Base-by-base conservation (phyloP, 495 filamentous ascomycete genomes). In the Tuber calosporum region DNA sequence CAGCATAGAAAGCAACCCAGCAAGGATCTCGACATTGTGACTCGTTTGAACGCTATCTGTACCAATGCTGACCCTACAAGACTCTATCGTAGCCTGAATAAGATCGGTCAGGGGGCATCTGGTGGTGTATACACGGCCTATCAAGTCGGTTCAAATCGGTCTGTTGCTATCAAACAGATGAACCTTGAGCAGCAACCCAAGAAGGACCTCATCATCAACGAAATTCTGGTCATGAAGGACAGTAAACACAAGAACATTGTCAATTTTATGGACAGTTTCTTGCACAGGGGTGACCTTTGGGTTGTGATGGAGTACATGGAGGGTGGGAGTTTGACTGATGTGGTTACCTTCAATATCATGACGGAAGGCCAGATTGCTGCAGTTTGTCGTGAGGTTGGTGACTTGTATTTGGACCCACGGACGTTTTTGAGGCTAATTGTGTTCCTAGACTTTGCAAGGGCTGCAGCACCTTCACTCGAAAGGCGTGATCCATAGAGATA, bases 271-370 rank as follows among this genome's bases (percentile, higher is more conserved):
- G 95, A 97, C 85, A 97, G 93, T 82, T 98, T 91, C 82, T 85
- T 99, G 34, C 90, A 93, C 48, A 87, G 88, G 5, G 89, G 94
- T 30, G 95, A 99, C 82, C 83, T 99, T 58, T 99, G 95, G 95
- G 95, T 99, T 19, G 93, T 98, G 39, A 99, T 99, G 95, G 95
- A 99, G 82, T 99, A 93, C 78, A 99, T 99, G 95, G 95, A 99
- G 82, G 95, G 95, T 67, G 95, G 95, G 43, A 97, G 93, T 84
- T 84, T 99, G 82, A 99, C 95, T 2, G 95, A 99, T 83, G 95
- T 99, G 38, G 95, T 99, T 48, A 98, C 94, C 17, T 98, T 95
- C 83, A 99, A 99, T 83, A 95, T 97, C 74, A 98, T 99, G 95
- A 92, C 89, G 30, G 95, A 99, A 82, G 92, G 91, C 13, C 95